A percentile compares a stretch with the other conserved stretches of the same genome.
Conservation (phyloP, 148 eudicot genomes). For the Spergularia bocconei region DNA sequence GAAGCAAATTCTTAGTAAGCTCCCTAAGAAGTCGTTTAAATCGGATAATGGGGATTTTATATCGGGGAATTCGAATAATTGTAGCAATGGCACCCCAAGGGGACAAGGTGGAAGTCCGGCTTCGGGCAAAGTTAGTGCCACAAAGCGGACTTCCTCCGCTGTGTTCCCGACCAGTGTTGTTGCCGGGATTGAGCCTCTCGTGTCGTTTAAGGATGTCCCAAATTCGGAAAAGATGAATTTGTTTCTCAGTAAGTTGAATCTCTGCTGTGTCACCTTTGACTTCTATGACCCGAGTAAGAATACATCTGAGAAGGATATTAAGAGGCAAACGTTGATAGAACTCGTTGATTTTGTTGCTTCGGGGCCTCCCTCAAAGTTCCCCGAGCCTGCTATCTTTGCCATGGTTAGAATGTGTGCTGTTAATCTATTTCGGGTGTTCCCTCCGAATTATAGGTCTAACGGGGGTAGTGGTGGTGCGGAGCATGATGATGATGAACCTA, state of each 20-base stretch:
- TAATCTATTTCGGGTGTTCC: conserved; percentile 80
- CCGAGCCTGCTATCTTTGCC: conserved; percentile 77
- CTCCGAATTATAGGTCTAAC: conserved; percentile 57
- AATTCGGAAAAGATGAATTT: conserved; percentile 74
- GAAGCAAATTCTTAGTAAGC: conserved; percentile 73
- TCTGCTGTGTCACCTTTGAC: conserved; percentile 80
- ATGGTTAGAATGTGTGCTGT: conserved; percentile 82
- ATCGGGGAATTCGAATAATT: conserved; percentile 26
- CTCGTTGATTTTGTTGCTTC: conserved; percentile 72
- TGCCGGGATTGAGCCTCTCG: conserved; percentile 70
- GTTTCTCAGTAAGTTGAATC: conserved; percentile 81
- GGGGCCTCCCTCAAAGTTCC: conserved; percentile 50
- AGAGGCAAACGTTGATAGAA: conserved; percentile 62
- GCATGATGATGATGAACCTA: conserved; percentile 77
- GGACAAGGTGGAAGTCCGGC: conserved; percentile 34
- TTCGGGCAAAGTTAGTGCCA: conserved; percentile 39
- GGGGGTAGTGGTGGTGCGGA: conserved; percentile 41
- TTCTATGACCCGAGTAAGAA: conserved; percentile 63
- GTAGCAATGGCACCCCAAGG: conserved; percentile 26
- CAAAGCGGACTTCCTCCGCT: conserved; percentile 63
- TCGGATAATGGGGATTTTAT: conserved; percentile 40
- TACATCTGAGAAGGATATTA: conserved; percentile 65
- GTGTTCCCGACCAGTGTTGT: conserved; percentile 77
- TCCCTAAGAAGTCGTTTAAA: conserved; percentile 69
- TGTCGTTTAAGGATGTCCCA: conserved; percentile 79